Conservation (phyloP, 108 stramenopile species). For the Parietichytrium sp. region DNA sequence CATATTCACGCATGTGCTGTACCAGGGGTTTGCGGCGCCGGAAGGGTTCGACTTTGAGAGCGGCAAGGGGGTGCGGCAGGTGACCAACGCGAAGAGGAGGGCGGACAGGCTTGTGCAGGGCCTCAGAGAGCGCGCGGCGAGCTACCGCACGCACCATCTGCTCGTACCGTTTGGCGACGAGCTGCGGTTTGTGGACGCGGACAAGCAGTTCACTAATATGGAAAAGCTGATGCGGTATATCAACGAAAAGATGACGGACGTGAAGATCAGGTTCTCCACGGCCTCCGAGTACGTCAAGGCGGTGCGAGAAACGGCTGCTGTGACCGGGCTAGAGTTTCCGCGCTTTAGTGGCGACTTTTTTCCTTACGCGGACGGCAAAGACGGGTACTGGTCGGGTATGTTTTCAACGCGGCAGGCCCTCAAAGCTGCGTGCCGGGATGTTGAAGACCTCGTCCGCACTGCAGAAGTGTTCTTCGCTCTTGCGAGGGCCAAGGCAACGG, state of each 20-base stretch:
- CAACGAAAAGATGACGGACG: conserved; percentile 12
- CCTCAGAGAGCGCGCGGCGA: not conserved
- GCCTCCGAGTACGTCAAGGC: not conserved
- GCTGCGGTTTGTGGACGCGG: not conserved
- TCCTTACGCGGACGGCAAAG: conserved; percentile 28
- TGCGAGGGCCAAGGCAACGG: not conserved
- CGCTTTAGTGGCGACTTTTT: conserved; percentile 18
- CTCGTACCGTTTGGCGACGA: conserved; percentile 31
- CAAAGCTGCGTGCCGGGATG: not conserved
- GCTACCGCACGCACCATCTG: conserved; percentile 38
- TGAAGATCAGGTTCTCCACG: conserved; percentile 26
- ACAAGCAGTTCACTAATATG: conserved; percentile 38
- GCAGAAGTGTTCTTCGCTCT: conserved; percentile 23
- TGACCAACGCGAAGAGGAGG: not conserved
- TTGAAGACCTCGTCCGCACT: not conserved
- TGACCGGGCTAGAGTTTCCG: conserved; percentile 29
- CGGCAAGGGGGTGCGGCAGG: conserved; percentile 35
- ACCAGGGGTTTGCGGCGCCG: not conserved
- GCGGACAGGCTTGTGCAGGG: conserved; percentile 7
- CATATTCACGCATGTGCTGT: conserved; percentile 20
- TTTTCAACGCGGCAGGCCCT: conserved; percentile 1
- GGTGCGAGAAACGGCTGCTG: conserved; percentile 23
- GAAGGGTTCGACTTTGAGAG: conserved; percentile 34
- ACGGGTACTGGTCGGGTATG: conserved; percentile 27
- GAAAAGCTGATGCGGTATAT: conserved; percentile 3